Percentiles rank a stretch among this genome's conserved stretches.
Evolutionary conservation across 371 early-diverging fungal species (phyloP).

Genomic region (Mortierella sp.): DNA sequence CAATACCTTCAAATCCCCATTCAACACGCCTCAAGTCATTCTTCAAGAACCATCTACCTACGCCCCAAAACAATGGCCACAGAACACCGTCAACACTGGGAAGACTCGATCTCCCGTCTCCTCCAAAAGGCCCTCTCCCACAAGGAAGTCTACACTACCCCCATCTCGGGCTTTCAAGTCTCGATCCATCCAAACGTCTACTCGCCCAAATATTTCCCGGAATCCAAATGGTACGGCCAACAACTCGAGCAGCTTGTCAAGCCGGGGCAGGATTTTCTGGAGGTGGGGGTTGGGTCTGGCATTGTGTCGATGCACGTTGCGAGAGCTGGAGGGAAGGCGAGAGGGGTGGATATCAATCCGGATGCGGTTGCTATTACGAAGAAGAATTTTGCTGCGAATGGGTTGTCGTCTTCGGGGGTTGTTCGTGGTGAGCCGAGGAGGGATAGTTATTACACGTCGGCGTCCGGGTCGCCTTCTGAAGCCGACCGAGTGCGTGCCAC

Average conservation of each 20-base stretch:
- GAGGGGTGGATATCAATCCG: slow-evolving; percentile 24
- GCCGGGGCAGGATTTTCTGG: slow-evolving; percentile 13
- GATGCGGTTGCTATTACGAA: slow-evolving; percentile 17
- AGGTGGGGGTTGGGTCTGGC: slow-evolving; percentile 23
- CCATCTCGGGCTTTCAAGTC: not conserved
- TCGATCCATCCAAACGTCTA: slow-evolving; percentile 24
- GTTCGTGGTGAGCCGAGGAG: not conserved
- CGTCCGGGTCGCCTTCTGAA: not conserved
- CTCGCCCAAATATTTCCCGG: slow-evolving; percentile 24
- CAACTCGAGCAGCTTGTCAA: not conserved
- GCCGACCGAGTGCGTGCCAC: not conserved
- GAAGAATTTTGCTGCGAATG: slow-evolving; percentile 20
- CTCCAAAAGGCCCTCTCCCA: slow-evolving; percentile 16
- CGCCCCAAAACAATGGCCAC: not conserved
- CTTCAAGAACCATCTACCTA: too few species aligned
- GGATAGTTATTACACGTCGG: not conserved
- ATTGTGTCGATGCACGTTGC: slow-evolving; percentile 21
- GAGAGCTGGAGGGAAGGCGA: not conserved
- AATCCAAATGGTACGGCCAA: slow-evolving; percentile 23
- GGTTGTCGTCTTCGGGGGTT: not conserved
- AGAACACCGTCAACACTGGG: slow-evolving; percentile 7
- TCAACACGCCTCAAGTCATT: too few species aligned
- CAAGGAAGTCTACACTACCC: not conserved
- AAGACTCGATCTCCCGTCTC: slow-evolving; percentile 9
- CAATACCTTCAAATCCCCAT: too few species aligned